phyloP scores from a whole-genome alignment of 805 yeast genomes.

The Helenozyma baotianmanensis region DNA sequence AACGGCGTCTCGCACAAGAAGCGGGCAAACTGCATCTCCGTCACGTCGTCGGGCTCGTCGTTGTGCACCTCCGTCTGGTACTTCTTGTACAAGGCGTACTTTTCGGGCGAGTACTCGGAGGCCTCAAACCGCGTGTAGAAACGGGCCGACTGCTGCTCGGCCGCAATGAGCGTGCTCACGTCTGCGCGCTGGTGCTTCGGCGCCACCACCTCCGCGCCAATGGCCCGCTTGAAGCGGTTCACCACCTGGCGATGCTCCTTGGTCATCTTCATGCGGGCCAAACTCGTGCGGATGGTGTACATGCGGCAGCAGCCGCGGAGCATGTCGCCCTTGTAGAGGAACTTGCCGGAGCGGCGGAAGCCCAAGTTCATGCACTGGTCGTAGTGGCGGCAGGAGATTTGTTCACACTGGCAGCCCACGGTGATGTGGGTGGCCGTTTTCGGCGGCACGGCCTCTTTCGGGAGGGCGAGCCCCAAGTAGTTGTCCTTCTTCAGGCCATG shows the following conservation, averaged over 20 bases:
- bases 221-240: constrained; percentile 51
- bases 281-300: constrained; percentile 68
- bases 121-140: constrained; percentile 50
- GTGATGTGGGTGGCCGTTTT: constrained; percentile 21
- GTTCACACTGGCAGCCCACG: constrained; percentile 38
- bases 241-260: constrained; percentile 67
- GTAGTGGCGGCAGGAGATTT: constrained; percentile 50
- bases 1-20: constrained; percentile 75
- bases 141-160: constrained; percentile 33
- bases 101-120: constrained; percentile 49
- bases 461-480: constrained; percentile 18
- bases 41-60: constrained; percentile 48
- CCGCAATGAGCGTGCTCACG: constrained; percentile 30
- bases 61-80: constrained; percentile 72
- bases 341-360: constrained; percentile 73
- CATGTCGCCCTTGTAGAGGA: constrained; percentile 60
- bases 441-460: constrained; percentile 20
- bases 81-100: constrained; percentile 56
- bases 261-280: constrained; percentile 40
- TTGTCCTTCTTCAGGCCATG: constrained; percentile 40
- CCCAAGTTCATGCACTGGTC: constrained; percentile 68
- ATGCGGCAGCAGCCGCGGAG: constrained; percentile 72
- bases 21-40: constrained; percentile 46
- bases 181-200: constrained; percentile 13
- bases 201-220: constrained; percentile 16